Evolutionary conservation across 345 rosid species (phyloP), one percentile per base, ranked within the genome.

Genomic region (Turritis glabra): DNA sequence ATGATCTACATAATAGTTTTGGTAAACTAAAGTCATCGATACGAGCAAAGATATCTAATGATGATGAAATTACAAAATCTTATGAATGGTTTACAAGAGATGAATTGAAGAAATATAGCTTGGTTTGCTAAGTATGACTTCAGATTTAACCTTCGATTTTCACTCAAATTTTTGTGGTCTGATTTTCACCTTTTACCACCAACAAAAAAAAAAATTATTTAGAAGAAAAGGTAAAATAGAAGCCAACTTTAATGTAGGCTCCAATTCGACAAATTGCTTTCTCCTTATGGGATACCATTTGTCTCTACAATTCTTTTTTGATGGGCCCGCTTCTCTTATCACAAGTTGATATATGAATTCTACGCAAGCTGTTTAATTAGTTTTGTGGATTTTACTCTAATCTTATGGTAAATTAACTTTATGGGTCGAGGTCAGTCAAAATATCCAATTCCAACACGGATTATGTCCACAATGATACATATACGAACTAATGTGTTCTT

Each of bases 241-340:
- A 55, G 44, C 71, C 52, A 69, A 76, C 76, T 70, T 77, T 77
- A 35, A 63, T 50, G 61, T 77, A 47, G 76, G 60, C 65, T 55
- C 71, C 72, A 63, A 71, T 35, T 77, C 64, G 80, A 55, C 67
- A 70, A 63, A 77, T 69, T 62, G 67, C 66, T 77, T 77, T 77
- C 65, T 70, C 19, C 71, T 70, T 77, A 63, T 64, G 76, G 66
- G 80, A 77, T 77, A 70, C 76, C 80, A 70, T 77, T 70, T 77
- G 80, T 77, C 80, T 71, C 67, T 64, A 70, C 71, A 70, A 41
- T 54, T 76, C 64, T 21, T 38, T 53, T 71, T 17, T 22, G 1
- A 63, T 35, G 76, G 76, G 57, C 54, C 76, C 66, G 14, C 44
- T 64, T 64, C 64, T 55, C 64, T 63, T 77, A 60, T 69, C 67